Conservation (phyloP, 805 yeast species). For the Priceomyces melissophilus region DNA sequence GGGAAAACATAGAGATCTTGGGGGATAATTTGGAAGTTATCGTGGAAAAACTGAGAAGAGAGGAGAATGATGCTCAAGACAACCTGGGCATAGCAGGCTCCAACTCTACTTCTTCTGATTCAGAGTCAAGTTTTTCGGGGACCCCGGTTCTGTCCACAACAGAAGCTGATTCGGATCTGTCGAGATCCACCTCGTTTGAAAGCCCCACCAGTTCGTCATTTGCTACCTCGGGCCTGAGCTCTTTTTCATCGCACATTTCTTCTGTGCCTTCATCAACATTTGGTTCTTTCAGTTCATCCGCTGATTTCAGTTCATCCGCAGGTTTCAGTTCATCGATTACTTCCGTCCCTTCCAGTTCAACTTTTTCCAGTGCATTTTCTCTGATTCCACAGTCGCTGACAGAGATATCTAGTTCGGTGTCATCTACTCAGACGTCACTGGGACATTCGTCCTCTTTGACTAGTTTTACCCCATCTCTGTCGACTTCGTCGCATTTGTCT, state of each 20-base stretch:
- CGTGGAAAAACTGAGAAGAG: too few species aligned
- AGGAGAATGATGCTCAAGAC: too few species aligned
- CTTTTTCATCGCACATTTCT: constrained; percentile 7
- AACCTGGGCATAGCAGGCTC: too few species aligned
- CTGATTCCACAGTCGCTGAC: too few species aligned
- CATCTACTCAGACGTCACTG: neutral
- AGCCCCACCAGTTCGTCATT: neutral
- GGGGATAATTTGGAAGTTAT: too few species aligned
- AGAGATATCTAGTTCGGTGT: too few species aligned
- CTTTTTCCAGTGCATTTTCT: neutral
- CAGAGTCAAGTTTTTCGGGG: neutral
- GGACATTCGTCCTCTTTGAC: neutral
- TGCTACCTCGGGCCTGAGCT: neutral
- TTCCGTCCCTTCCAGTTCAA: neutral
- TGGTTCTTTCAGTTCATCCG: neutral
- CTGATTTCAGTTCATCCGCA: neutral
- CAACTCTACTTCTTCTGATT: neutral
- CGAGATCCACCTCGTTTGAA: too few species aligned
- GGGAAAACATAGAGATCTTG: too few species aligned
- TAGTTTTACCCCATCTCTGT: neutral
- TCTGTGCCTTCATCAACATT: constrained; percentile 5
- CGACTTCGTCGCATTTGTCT: neutral
- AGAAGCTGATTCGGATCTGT: too few species aligned
- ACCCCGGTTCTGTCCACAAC: too few species aligned
- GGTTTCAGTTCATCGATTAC: neutral